phyloP scores from a whole-genome alignment of 75 land plant genomes.

The Adiantum capillusveneris region DNA sequence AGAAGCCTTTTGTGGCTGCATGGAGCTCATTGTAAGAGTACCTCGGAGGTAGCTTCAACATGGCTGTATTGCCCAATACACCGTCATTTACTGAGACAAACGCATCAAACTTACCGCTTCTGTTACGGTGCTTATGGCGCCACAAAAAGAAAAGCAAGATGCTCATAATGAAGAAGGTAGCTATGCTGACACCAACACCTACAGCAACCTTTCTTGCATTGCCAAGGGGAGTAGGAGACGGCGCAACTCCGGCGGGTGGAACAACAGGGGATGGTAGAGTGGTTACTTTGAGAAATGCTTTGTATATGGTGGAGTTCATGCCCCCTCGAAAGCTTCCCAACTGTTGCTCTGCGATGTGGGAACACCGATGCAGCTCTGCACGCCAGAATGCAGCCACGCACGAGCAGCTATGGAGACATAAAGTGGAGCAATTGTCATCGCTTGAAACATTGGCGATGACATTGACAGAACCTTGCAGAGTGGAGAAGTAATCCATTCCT shows the following conservation, averaged over 20 bases:
- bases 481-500: too few relatives aligned
- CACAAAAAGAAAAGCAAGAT: not conserved
- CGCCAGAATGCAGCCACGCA: slow-evolving; percentile 3
- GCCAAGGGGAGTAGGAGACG: not conserved
- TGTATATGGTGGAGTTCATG: not conserved
- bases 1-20: slow-evolving; percentile 11
- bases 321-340: slow-evolving; percentile 8
- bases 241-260: not conserved
- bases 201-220: not conserved
- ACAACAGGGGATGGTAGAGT: not conserved
- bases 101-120: not conserved
- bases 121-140: not conserved
- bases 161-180: too few relatives aligned
- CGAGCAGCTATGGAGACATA: slow-evolving; percentile 7
- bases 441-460: too few relatives aligned
- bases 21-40: slow-evolving; percentile 15
- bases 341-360: not conserved
- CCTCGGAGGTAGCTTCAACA: slow-evolving; percentile 5
- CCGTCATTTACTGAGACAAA: not conserved
- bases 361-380: not conserved
- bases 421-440: too few relatives aligned
- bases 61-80: too few relatives aligned
- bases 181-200: too few relatives aligned
- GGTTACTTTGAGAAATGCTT: slow-evolving; percentile 6
- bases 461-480: too few relatives aligned